These are phyloP conservation scores for Rhynchospora pubera DNA, from an alignment of 176 grass and related monocot species.

Conservation along the genomic window DNA sequence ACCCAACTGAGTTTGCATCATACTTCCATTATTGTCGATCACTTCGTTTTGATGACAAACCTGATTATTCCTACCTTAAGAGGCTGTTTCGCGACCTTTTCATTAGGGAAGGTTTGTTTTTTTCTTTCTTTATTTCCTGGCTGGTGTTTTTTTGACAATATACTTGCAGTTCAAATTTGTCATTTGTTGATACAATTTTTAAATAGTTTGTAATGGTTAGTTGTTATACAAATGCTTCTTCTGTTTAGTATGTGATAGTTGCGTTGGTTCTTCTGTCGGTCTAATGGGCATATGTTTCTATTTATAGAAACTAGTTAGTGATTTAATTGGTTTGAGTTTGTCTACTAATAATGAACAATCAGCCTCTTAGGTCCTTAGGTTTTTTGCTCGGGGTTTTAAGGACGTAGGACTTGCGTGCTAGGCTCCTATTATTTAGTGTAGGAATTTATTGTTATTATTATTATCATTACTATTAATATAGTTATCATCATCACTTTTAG, in stretches of 20 bases:
- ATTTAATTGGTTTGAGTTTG: background rate
- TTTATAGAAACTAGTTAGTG: background rate
- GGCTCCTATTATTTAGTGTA: no score
- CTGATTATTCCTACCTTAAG: conserved; percentile 97
- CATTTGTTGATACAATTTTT: background rate
- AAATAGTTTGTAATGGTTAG: background rate
- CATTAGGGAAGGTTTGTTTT: conserved; percentile 76
- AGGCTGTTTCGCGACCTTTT: conserved; percentile 92
- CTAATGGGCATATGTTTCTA: background rate
- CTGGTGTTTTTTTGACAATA: background rate
- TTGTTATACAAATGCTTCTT: background rate
- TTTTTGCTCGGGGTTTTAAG: no score
- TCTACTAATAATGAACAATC: no score
- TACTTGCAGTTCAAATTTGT: background rate
- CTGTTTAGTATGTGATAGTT: background rate
- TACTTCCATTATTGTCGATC: conserved; percentile 98
- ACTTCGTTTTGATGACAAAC: conserved; percentile 84
- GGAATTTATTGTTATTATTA: no score
- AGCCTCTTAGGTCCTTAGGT: no score
- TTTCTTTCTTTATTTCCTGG: background rate
- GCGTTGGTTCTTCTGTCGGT: background rate
- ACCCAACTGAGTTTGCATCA: conserved; percentile 86
- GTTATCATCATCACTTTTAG: no score
- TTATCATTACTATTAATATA: no score
- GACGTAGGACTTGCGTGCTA: no score